Conservation (phyloP, 305 asterid genomes). For the Salvia sclarea region DNA sequence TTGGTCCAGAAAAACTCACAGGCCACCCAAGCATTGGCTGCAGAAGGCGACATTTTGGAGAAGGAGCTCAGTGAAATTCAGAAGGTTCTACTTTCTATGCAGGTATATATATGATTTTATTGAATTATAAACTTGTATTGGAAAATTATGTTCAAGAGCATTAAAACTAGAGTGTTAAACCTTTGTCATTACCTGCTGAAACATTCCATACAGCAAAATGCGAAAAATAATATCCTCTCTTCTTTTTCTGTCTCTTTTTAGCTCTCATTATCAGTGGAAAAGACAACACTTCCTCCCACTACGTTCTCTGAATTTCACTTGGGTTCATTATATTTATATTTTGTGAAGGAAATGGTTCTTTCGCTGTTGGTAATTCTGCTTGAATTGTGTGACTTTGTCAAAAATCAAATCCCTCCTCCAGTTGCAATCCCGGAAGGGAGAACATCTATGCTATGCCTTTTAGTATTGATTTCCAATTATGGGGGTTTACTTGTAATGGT, state of each 20-base stretch:
- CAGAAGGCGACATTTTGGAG: conserved; percentile 73
- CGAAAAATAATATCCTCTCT: background rate
- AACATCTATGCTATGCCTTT: background rate
- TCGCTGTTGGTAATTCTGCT: background rate
- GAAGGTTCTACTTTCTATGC: conserved; percentile 86
- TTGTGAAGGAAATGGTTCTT: background rate
- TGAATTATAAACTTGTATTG: background rate
- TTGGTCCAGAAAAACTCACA: conserved; percentile 82
- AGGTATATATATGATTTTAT: conserved; percentile 45
- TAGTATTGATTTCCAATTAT: too few relatives aligned
- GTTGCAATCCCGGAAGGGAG: background rate
- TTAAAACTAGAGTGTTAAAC: background rate
- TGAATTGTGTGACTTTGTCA: background rate
- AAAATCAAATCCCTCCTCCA: background rate
- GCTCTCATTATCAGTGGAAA: too few relatives aligned
- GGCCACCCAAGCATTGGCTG: conserved; percentile 77
- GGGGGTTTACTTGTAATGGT: too few relatives aligned
- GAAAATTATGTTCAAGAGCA: background rate
- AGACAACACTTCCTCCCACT: too few relatives aligned
- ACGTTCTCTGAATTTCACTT: background rate
- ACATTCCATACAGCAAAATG: background rate
- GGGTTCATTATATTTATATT: background rate
- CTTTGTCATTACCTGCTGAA: background rate
- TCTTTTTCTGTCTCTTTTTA: too few relatives aligned
- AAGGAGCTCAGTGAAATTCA: conserved; percentile 88